A percentile compares a stretch with the other conserved stretches of the same genome.
Evolutionary conservation across 2,329 filamentous ascomycete species (phyloP).

Genomic region (Alternaria sp.): DNA sequence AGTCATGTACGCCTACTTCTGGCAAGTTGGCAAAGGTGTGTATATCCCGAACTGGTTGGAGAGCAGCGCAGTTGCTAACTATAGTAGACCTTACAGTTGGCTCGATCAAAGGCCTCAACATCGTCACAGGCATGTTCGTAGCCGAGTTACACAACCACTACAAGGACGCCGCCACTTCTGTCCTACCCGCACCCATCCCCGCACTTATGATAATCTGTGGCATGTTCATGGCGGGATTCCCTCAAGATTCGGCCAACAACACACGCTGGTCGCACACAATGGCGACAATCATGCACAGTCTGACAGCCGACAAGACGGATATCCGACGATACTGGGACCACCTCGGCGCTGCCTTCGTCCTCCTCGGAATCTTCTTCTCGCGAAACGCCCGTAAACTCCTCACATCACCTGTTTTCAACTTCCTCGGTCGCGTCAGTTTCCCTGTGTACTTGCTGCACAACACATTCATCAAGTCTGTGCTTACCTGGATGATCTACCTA

Average conservation of each 20-base stretch:
- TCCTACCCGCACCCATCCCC: constrained; percentile 59
- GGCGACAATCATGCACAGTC: constrained; percentile 52
- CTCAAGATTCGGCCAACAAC: constrained; percentile 64
- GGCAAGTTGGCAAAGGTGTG: constrained; percentile 49
- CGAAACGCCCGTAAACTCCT: constrained; percentile 61
- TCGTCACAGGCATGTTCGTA: constrained; percentile 69
- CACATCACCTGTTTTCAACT: constrained; percentile 64
- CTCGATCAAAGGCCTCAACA: constrained; percentile 60
- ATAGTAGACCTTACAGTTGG: constrained; percentile 40
- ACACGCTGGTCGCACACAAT: constrained; percentile 63
- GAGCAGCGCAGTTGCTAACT: constrained; percentile 25
- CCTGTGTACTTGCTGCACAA: constrained; percentile 72
- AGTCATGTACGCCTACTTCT: constrained; percentile 52
- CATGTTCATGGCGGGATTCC: constrained; percentile 67
- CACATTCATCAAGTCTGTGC: constrained; percentile 65
- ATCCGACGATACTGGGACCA: constrained; percentile 60
- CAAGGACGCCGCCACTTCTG: constrained; percentile 58
- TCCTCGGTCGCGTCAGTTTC: constrained; percentile 70
- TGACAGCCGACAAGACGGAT: constrained; percentile 60
- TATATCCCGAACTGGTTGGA: not conserved
- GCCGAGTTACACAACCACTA: constrained; percentile 65
- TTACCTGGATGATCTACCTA: constrained; percentile 67
- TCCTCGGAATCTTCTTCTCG: constrained; percentile 63
- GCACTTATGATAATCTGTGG: constrained; percentile 61
- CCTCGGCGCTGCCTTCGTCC: constrained; percentile 59